Percentiles rank a stretch among this genome's conserved stretches.
Evolutionary conservation across 179 eudicot species (phyloP).

Genomic region (Patellifolia procumbens): DNA sequence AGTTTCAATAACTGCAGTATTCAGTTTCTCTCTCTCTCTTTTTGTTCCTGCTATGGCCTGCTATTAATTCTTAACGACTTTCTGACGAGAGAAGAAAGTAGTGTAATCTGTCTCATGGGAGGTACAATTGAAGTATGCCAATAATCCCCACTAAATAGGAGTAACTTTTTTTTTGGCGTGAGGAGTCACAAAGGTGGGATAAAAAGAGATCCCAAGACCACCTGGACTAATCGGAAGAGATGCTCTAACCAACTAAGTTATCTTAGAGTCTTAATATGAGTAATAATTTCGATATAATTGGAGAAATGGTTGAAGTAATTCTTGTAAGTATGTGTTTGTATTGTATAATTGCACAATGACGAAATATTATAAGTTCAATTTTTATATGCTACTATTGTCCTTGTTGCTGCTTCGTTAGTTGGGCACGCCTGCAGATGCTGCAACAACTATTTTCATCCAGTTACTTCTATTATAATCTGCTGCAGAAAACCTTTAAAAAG

Average conservation of each 20-base stretch:
- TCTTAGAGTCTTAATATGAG: no score
- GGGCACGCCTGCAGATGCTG: constrained; percentile 40
- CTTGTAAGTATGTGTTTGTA: background rate
- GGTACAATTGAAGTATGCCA: background rate
- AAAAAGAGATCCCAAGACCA: no score
- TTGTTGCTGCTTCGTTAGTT: constrained; percentile 33
- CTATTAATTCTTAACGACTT: constrained; percentile 20
- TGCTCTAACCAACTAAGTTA: no score
- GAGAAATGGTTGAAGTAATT: no score
- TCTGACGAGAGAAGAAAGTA: constrained; percentile 12
- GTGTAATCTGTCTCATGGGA: background rate
- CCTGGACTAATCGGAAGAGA: no score
- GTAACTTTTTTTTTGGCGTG: no score
- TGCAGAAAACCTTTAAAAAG: constrained; percentile 39
- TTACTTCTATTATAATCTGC: constrained; percentile 3
- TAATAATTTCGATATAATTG: no score
- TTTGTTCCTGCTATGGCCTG: constrained; percentile 2
- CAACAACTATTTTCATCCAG: constrained; percentile 14
- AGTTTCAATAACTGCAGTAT: constrained; percentile 20
- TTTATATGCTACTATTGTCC: constrained; percentile 14
- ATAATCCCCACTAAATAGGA: background rate
- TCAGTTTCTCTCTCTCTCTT: background rate
- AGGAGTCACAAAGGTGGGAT: no score
- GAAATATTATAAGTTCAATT: background rate
- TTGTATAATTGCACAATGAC: background rate